Conservation (phyloP, 345 rosid species). For the Sonneratia caseolaris region DNA sequence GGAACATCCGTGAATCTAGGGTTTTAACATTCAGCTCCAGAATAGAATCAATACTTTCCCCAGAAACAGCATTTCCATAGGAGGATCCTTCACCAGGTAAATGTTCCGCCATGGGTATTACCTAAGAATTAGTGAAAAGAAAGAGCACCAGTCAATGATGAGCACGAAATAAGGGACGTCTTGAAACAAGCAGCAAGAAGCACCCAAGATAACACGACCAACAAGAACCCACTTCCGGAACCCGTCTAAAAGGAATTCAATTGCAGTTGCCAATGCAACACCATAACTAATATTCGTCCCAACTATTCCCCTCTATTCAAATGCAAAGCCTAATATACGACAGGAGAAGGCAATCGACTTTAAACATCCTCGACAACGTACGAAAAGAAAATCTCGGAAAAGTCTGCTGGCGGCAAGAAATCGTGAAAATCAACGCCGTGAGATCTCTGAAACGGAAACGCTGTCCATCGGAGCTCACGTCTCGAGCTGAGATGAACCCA, state of each 20-base stretch:
- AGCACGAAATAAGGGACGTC: background rate
- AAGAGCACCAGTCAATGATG: background rate
- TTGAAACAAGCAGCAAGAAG: background rate
- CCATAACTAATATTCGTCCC: background rate
- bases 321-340: background rate
- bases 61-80: conserved; percentile 35
- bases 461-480: background rate
- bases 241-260: background rate
- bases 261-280: background rate
- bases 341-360: background rate
- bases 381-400: background rate
- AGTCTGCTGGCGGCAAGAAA: background rate
- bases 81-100: conserved; percentile 41
- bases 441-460: background rate
- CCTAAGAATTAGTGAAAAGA: background rate
- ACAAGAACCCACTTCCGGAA: background rate
- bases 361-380: background rate
- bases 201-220: background rate
- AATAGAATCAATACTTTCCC: conserved; percentile 40
- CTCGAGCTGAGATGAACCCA: background rate
- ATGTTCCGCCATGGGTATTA: conserved; percentile 48
- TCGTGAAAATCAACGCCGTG: background rate
- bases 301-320: background rate
- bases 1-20: conserved; percentile 59
- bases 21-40: conserved; percentile 83